A percentile compares a stretch with the other conserved stretches of the same genome.
phyloP scores from a whole-genome alignment of 306 rosid species.

The Clitoria ternatea region DNA sequence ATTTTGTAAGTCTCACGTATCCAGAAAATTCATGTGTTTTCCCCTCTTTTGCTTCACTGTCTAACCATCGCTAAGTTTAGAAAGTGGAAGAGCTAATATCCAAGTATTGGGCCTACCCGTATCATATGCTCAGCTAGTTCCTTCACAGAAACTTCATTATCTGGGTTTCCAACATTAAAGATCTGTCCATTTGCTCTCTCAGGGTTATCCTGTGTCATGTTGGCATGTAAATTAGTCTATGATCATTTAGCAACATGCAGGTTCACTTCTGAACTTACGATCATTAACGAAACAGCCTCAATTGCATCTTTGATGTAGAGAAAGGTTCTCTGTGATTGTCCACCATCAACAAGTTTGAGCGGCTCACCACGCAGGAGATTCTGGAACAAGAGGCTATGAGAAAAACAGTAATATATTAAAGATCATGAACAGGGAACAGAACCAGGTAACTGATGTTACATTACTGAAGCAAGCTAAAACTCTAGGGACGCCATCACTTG shows the following conservation, averaged over 20 bases:
- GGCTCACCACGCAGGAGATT: conserved; percentile 84
- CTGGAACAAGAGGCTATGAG: conserved; percentile 41
- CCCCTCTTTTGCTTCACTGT: too few species aligned
- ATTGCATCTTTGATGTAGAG: conserved; percentile 79
- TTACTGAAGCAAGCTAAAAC: conserved; percentile 90
- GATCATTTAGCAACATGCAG: background rate
- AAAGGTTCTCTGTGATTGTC: conserved; percentile 71
- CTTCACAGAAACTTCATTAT: conserved; percentile 78
- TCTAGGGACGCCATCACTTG: conserved; percentile 86
- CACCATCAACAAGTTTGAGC: conserved; percentile 89
- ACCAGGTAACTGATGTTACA: conserved; percentile 28
- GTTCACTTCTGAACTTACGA: conserved; percentile 40
- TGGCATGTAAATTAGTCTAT: conserved; percentile 14
- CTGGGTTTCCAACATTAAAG: conserved; percentile 84
- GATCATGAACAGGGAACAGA: conserved; percentile 4
- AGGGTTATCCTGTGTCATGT: conserved; percentile 67
- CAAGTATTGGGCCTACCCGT: conserved; percentile 34
- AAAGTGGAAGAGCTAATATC: background rate
- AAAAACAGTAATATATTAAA: background rate
- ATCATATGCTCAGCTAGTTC: conserved; percentile 86
- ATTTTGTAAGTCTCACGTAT: too few species aligned
- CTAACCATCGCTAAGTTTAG: too few species aligned
- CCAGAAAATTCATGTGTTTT: too few species aligned
- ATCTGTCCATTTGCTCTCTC: conserved; percentile 73
- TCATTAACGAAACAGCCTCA: conserved; percentile 82